Percentiles rank a stretch among this genome's conserved stretches.
Conservation (phyloP, 2,329 filamentous ascomycete genomes). For the Dendryphion nanum region DNA sequence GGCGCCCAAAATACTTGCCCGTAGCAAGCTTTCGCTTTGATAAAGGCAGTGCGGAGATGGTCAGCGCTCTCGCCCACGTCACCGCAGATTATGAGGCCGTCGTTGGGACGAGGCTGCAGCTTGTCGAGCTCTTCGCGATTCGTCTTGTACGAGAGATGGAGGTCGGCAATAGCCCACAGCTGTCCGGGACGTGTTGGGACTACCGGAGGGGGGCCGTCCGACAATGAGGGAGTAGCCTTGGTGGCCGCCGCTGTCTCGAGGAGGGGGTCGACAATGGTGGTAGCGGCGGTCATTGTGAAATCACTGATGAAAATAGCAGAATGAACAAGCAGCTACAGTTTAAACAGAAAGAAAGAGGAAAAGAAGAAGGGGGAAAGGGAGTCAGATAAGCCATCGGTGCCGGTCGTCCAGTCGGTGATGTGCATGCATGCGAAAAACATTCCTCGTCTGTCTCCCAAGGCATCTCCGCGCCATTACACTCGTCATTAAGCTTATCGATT, state of each 20-base stretch:
- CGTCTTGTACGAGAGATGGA: constrained; percentile 47
- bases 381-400: too few relatives aligned
- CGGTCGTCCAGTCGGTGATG: too few relatives aligned
- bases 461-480: neutral
- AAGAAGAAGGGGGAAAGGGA: too few relatives aligned
- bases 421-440: too few relatives aligned
- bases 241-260: constrained; percentile 2
- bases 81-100: constrained; percentile 47
- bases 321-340: too few relatives aligned
- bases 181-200: constrained; percentile 16
- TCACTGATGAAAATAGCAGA: too few relatives aligned
- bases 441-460: neutral
- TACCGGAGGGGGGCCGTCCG: constrained; percentile 5
- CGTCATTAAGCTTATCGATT: too few relatives aligned
- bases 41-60: constrained; percentile 36
- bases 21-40: constrained; percentile 43
- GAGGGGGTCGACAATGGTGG: constrained; percentile 2
- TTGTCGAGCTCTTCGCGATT: constrained; percentile 46
- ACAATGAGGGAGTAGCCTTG: neutral
- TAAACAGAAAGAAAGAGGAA: too few relatives aligned
- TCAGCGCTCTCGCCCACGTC: constrained; percentile 40
- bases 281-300: too few relatives aligned
- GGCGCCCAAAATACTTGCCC: constrained; percentile 55
- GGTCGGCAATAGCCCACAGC: constrained; percentile 48
- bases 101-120: constrained; percentile 39